Evolutionary conservation across 164 flowering plant genomes (phyloP).

Genomic region (Chloranthus sessilifolius): DNA sequence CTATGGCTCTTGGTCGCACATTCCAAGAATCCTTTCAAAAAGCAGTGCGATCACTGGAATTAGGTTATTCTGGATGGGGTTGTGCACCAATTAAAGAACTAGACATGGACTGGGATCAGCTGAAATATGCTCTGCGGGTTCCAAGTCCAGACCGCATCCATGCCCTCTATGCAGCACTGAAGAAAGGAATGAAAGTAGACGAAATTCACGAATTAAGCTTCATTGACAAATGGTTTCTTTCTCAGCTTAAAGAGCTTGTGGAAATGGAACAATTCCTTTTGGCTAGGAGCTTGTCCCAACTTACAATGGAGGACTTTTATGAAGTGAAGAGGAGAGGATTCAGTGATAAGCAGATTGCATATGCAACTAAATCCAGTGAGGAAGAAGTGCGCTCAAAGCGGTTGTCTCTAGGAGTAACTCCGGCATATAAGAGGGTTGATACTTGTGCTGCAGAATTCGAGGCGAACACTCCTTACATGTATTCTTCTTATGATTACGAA

Average conservation of each 20-base stretch:
- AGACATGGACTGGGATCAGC: constrained; percentile 83
- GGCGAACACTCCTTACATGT: constrained; percentile 98
- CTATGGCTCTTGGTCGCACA: constrained; percentile 97
- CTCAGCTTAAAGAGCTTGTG: constrained; percentile 83
- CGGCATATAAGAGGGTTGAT: constrained; percentile 89
- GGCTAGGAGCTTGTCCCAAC: constrained; percentile 39
- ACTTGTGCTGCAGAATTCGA: constrained; percentile 99
- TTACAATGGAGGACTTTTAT: constrained; percentile 64
- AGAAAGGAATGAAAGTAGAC: constrained; percentile 88
- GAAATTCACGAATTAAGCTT: constrained; percentile 70
- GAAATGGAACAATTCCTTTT: constrained; percentile 74
- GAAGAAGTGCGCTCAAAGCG: constrained; percentile 65
- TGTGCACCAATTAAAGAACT: constrained; percentile 73
- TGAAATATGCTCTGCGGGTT: constrained; percentile 83
- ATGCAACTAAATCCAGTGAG: constrained; percentile 74
- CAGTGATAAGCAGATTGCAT: constrained; percentile 94
- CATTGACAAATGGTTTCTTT: constrained; percentile 91
- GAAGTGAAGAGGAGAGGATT: constrained; percentile 90
- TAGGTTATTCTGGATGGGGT: constrained; percentile 91
- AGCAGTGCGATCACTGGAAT: constrained; percentile 83
- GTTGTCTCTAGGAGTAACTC: constrained; percentile 67
- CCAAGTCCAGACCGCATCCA: constrained; percentile 91
- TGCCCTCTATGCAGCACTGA: constrained; percentile 87
- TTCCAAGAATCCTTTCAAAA: constrained; percentile 98
- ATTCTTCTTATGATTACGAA: constrained; percentile 85